Base-by-base conservation (phyloP, 2,329 filamentous ascomycete species). In the Xylaria arbuscula region DNA sequence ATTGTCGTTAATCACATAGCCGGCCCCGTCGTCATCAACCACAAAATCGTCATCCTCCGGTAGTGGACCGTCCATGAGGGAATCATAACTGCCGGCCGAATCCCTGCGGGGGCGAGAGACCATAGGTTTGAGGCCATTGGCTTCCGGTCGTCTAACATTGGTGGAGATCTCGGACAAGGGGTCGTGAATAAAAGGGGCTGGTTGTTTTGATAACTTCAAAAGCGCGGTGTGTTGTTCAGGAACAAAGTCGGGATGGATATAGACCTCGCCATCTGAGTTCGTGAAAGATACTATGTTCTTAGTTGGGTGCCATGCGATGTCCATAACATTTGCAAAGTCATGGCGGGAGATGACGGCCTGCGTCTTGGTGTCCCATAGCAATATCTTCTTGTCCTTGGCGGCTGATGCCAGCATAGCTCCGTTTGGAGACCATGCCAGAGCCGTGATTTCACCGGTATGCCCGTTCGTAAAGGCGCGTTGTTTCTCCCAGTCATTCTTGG, bases 341-440 rank as follows among this genome's bases (percentile, higher is more conserved):
- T 93, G 88, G 71, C 89, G 90, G 67, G 92, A 90, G 64, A 98
- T 81, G 40, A 97, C 86, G 59, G 88, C 92, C 80, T 98, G 95
- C 1, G 92, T 93, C 79, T 92, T 94, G 1, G 93, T 91, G 76
- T 98, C 93, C 96, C 97, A 99, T 2, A 99, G 83, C 32, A 92
- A 78, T 3, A 97, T 81, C 77, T 89, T 93, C 73, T 87, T 86
- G 75, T 92, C 90, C 73, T 88, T 89, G 70, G 84, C 89, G 17
- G 90, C 89, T 19, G 89, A 89, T 10, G 90, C 93, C 24, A 99
- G 84, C 75, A 99, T 85, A 1, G 94, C 93, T 47, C 96, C 96
- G 77, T 99, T 99, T 1, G 94, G 93, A 15, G 95, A 97, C 96
- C 96, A 99, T 42, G 92, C 90, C 42, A 97, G 82, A 2, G 94